Conservation (phyloP, 352 stramenopile species). For the Phytophthora megakarya region DNA sequence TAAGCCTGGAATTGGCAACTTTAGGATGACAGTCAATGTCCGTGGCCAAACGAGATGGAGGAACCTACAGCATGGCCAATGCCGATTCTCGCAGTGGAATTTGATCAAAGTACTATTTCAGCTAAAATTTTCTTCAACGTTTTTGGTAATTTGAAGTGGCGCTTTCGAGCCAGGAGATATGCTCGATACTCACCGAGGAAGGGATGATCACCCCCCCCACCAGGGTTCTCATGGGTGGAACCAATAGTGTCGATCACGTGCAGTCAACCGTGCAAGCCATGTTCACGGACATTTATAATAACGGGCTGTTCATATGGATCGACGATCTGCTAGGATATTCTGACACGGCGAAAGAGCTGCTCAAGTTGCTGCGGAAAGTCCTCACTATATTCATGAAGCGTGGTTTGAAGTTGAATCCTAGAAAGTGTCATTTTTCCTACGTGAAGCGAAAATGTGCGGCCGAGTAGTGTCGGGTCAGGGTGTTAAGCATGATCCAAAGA, state of each 20-base stretch:
- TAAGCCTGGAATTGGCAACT: background rate
- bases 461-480: conserved; percentile 2
- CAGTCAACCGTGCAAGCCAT: conserved; percentile 18
- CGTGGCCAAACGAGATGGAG: conserved; percentile 3
- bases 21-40: conserved; percentile 23
- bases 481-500: conserved; percentile 4
- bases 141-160: too few species aligned
- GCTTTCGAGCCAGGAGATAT: conserved; percentile 10
- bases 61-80: conserved; percentile 14
- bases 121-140: too few species aligned
- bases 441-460: conserved; percentile 18
- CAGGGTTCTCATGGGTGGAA: too few species aligned
- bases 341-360: background rate
- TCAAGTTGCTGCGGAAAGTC: background rate
- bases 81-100: conserved; percentile 17
- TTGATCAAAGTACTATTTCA: too few species aligned
- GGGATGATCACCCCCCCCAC: conserved; percentile 7
- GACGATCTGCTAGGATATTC: conserved; percentile 11
- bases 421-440: conserved; percentile 13
- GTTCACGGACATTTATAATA: conserved; percentile 13
- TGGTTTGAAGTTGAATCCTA: conserved; percentile 16
- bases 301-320: conserved; percentile 11
- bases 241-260: background rate
- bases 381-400: conserved; percentile 1
- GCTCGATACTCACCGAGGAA: conserved; percentile 14